Evolutionary conservation across 2,329 filamentous ascomycete species (phyloP).

Genomic region (Pseudogymnoascus sp.): DNA sequence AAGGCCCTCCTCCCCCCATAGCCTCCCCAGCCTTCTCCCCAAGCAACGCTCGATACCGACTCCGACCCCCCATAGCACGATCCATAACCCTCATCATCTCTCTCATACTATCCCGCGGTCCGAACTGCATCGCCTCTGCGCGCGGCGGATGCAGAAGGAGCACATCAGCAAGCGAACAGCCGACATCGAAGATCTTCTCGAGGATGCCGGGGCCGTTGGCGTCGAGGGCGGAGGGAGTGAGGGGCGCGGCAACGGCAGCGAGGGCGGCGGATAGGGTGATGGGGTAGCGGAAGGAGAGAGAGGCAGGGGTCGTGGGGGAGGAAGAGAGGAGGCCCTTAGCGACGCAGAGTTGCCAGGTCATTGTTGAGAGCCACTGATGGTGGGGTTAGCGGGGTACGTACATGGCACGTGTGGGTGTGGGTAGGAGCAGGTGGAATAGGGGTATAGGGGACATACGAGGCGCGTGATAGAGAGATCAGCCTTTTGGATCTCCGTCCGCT

Average conservation of each 20-base stretch:
- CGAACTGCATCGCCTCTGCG: slow-evolving; percentile 12
- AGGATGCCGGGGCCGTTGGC: slow-evolving; percentile 30
- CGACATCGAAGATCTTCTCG: slow-evolving; percentile 30
- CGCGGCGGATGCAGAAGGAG: slow-evolving; percentile 14
- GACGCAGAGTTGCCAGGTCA: slow-evolving; percentile 26
- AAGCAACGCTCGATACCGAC: not conserved
- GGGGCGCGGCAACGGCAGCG: slow-evolving; percentile 18
- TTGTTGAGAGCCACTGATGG: slow-evolving; percentile 26
- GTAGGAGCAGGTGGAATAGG: too few species aligned
- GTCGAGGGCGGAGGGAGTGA: slow-evolving; percentile 25
- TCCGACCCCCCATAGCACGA: slow-evolving; percentile 9
- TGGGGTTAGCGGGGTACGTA: slow-evolving; percentile 22
- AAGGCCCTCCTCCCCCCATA: not conserved
- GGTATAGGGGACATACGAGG: not conserved
- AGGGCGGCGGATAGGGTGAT: slow-evolving; percentile 23
- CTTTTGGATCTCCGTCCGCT: not conserved
- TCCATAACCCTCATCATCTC: slow-evolving; percentile 14
- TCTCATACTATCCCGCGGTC: slow-evolving; percentile 14
- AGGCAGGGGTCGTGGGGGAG: not conserved
- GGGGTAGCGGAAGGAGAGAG: slow-evolving; percentile 24
- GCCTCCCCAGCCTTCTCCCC: not conserved
- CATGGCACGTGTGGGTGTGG: too few species aligned
- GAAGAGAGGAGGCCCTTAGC: slow-evolving; percentile 18
- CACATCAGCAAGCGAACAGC: slow-evolving; percentile 28
- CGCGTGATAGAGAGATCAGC: not conserved